These are phyloP conservation scores for Geotrichum restrictum DNA, from an alignment of 1,139 yeast genomes.

Conservation along the genomic window DNA sequence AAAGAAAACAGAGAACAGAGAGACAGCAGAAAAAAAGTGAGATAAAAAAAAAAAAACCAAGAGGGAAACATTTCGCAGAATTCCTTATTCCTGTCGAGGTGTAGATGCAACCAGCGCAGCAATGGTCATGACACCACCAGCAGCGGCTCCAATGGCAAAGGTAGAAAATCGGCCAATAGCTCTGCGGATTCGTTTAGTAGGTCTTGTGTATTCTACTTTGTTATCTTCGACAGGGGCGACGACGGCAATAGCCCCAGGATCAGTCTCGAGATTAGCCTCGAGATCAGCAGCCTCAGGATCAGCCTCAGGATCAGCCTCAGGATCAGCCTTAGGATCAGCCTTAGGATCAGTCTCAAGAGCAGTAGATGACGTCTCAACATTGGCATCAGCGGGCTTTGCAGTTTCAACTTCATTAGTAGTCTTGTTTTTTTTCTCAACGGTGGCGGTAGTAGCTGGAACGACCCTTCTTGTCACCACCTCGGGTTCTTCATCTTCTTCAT, in stretches of 20 bases:
- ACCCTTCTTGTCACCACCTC: neutral
- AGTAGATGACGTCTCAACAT: no score
- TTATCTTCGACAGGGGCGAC: neutral
- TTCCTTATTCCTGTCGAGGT: constrained; percentile 12
- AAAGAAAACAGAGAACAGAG: neutral
- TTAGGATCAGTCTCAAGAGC: no score
- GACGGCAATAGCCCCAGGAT: neutral
- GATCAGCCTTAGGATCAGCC: no score
- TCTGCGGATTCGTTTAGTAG: constrained; percentile 7
- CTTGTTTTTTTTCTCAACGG: no score
- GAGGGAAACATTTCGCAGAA: neutral
- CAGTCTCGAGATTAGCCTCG: neutral
- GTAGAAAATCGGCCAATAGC: constrained; percentile 12
- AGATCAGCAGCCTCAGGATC: no score
- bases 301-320: no score
- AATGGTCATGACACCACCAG: constrained; percentile 29
- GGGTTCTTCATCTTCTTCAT: constrained; percentile 3
- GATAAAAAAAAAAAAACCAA: neutral
- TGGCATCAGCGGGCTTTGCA: neutral
- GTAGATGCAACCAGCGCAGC: constrained; percentile 28
- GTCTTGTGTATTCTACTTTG: neutral
- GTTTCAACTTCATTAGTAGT: no score
- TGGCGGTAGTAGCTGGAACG: neutral
- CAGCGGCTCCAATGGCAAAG: constrained; percentile 26
- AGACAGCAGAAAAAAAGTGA: neutral